Conservation (phyloP, 257 asterid genomes). For the Solanum chaucha region DNA sequence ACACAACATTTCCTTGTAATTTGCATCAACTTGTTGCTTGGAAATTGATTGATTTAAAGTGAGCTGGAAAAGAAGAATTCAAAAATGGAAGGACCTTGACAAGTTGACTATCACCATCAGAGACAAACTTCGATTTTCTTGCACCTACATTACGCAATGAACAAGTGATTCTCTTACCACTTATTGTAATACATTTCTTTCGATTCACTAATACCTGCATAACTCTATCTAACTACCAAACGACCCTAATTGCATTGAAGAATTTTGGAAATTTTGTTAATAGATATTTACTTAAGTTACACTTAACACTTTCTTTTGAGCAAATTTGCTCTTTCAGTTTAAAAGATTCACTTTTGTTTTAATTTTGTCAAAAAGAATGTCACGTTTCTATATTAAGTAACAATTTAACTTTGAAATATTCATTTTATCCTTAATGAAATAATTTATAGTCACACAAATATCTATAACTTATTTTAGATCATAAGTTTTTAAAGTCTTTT, state of each 20-base stretch:
- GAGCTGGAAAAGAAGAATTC: neutral
- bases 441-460: too few relatives aligned
- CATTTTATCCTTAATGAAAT: too few relatives aligned
- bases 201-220: fast-evolving
- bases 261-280: too few relatives aligned
- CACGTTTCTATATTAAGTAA: fast-evolving
- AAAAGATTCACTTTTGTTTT: too few relatives aligned
- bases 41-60: neutral
- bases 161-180: neutral
- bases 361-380: too few relatives aligned
- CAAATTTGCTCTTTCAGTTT: fast-evolving
- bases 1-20: neutral
- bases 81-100: neutral
- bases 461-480: too few relatives aligned
- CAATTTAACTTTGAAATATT: too few relatives aligned
- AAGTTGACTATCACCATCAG: neutral
- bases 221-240: too few relatives aligned
- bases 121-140: neutral
- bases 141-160: neutral
- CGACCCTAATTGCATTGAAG: neutral
- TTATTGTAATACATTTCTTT: neutral
- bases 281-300: neutral
- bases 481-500: too few relatives aligned
- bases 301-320: neutral
- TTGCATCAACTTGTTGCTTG: too few relatives aligned